These are phyloP conservation scores for Aureobasidium sp. DNA, from an alignment of 2,329 filamentous ascomycete genomes.

Conservation along the genomic window DNA sequence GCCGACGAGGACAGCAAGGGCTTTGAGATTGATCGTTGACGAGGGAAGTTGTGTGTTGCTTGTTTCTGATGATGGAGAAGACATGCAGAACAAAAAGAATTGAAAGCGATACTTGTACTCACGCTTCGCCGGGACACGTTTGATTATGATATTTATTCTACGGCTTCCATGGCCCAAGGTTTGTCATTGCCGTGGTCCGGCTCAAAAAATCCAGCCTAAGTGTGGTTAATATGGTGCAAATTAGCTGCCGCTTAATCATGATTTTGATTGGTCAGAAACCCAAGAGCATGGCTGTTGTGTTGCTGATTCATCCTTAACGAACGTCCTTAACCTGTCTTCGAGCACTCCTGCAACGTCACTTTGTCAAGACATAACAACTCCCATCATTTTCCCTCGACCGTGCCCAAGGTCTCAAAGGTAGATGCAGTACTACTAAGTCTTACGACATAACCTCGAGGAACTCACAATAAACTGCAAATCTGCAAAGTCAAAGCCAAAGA, in stretches of 20 bases:
- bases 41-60: conserved; percentile 7
- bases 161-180: background rate
- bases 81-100: conserved; percentile 17
- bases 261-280: background rate
- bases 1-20: conserved; percentile 26
- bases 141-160: conserved; percentile 12
- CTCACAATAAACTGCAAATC: background rate
- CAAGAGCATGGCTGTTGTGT: too few relatives aligned
- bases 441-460: background rate
- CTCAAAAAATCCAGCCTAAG: conserved; percentile 1
- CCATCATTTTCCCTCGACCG: background rate
- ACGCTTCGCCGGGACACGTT: background rate
- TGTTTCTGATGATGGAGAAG: conserved; percentile 16
- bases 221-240: background rate
- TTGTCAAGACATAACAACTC: background rate
- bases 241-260: too few relatives aligned
- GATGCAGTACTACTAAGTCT: background rate
- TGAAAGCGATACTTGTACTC: background rate
- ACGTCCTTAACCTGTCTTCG: background rate
- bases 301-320: background rate
- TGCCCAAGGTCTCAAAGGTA: background rate
- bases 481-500: too few relatives aligned
- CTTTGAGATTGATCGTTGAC: conserved; percentile 20
- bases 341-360: background rate
- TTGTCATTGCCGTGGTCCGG: conserved; percentile 6